Conservation (phyloP, 1,139 yeast species). For the Taphrina pruni region DNA sequence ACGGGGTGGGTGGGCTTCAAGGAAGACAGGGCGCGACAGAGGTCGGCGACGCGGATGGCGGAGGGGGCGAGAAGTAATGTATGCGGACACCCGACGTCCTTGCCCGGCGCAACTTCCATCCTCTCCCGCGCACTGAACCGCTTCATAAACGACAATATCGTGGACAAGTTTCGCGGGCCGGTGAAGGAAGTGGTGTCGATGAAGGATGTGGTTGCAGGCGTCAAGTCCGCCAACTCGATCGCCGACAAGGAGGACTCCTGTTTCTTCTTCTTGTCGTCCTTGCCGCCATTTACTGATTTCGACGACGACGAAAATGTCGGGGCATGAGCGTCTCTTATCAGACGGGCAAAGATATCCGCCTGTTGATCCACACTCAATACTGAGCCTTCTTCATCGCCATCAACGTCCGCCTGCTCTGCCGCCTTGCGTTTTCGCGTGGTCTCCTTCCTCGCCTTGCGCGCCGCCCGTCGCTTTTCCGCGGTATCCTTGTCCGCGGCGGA, state of each 20-base stretch:
- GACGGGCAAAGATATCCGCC: constrained; percentile 24
- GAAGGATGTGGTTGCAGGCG: constrained; percentile 1
- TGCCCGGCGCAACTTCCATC: constrained; percentile 6
- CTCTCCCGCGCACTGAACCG: constrained; percentile 23
- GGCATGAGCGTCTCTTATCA: constrained; percentile 11
- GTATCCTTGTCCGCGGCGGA: background rate
- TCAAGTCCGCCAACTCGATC: constrained; percentile 25
- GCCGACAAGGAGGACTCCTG: background rate
- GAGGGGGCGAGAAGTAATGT: constrained; percentile 28
- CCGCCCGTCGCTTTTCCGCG: constrained; percentile 21
- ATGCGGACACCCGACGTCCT: constrained; percentile 36
- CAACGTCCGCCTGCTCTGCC: constrained; percentile 16
- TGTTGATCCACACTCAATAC: constrained; percentile 23
- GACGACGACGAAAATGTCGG: background rate
- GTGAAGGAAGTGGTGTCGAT: constrained; percentile 20
- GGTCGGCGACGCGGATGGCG: constrained; percentile 38
- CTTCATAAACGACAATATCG: background rate
- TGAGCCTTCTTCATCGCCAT: background rate
- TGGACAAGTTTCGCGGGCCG: constrained; percentile 1
- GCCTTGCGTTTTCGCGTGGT: constrained; percentile 21
- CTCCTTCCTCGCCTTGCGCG: constrained; percentile 22
- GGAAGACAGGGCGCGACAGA: constrained; percentile 23
- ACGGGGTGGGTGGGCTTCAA: background rate
- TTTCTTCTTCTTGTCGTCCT: too few relatives aligned
- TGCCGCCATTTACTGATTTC: too few relatives aligned